Conservation (phyloP, 2,329 filamentous ascomycete species). For the Pestalotiopsis sp. region DNA sequence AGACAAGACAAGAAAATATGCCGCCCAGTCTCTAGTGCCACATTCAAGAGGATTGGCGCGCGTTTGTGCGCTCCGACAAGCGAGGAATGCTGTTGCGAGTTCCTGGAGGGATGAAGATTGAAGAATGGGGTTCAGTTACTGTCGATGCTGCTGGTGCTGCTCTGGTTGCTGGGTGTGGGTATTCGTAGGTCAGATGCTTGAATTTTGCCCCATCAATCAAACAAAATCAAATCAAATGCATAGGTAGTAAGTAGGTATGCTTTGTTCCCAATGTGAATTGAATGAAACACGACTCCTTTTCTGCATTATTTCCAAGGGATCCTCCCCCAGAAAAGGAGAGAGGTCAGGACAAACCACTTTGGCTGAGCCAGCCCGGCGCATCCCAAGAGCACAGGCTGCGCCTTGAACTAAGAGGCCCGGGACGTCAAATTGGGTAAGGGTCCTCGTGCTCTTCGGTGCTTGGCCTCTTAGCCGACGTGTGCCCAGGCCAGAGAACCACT, state of each 20-base stretch:
- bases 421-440: constrained; percentile 11
- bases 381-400: not conserved
- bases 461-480: constrained; percentile 13
- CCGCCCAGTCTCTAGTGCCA: not conserved
- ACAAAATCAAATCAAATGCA: not conserved
- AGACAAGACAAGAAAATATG: not conserved
- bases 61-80: not conserved
- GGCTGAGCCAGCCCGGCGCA: not conserved
- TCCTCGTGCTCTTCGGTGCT: constrained; percentile 1
- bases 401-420: not conserved
- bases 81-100: not conserved
- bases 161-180: too few relatives aligned
- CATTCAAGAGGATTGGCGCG: not conserved
- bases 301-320: not conserved
- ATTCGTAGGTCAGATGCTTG: too few relatives aligned
- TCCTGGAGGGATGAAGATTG: not conserved
- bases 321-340: not conserved
- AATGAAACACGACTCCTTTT: not conserved
- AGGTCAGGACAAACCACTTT: too few relatives aligned
- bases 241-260: not conserved
- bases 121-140: not conserved
- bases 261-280: not conserved
- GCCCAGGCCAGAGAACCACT: constrained; percentile 5
- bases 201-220: not conserved
- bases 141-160: too few relatives aligned